A percentile compares a stretch with the other conserved stretches of the same genome.
phyloP scores from a whole-genome alignment of 2,329 filamentous ascomycete species.

The Chrysoporthe deuterocubensis region DNA sequence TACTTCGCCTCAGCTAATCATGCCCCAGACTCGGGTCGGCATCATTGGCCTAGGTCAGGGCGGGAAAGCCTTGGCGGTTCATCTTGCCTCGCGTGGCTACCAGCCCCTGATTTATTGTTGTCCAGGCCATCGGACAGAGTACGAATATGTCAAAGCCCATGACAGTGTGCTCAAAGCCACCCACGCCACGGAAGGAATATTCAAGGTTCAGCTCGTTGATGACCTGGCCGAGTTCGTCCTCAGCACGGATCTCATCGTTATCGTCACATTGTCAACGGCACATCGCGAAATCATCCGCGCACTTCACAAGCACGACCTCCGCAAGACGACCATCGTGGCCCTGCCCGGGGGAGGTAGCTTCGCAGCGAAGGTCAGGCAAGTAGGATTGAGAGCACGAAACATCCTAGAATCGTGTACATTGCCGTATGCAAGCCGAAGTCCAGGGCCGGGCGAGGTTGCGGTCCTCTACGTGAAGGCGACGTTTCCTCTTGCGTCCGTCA shows the following conservation, averaged over 20 bases:
- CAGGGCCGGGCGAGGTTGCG: conserved; percentile 4
- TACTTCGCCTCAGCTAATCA: neutral
- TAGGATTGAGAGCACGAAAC: conserved; percentile 11
- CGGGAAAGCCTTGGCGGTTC: conserved; percentile 16
- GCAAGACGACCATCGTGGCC: conserved; percentile 11
- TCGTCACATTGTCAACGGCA: conserved; percentile 17
- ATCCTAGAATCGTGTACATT: conserved; percentile 17
- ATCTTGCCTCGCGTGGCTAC: conserved; percentile 15
- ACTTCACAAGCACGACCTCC: conserved; percentile 12
- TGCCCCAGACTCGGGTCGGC: conserved; percentile 15
- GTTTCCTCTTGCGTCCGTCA: conserved; percentile 15
- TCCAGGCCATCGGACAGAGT: conserved; percentile 16
- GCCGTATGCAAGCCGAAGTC: conserved; percentile 13
- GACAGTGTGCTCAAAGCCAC: conserved; percentile 8
- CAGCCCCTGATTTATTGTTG: conserved; percentile 16
- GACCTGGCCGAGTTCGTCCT: conserved; percentile 9
- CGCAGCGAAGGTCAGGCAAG: conserved; percentile 12
- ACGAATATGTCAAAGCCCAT: conserved; percentile 12
- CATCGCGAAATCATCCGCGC: conserved; percentile 15
- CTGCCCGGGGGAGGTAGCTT: conserved; percentile 17
- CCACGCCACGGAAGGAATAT: conserved; percentile 6
- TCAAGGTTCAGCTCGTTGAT: conserved; percentile 11
- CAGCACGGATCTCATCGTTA: conserved; percentile 12
- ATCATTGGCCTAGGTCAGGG: conserved; percentile 22
- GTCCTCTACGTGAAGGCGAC: conserved; percentile 20